phyloP scores from a whole-genome alignment of 1,139 yeast species.

The Yamadazyma siamensis region DNA sequence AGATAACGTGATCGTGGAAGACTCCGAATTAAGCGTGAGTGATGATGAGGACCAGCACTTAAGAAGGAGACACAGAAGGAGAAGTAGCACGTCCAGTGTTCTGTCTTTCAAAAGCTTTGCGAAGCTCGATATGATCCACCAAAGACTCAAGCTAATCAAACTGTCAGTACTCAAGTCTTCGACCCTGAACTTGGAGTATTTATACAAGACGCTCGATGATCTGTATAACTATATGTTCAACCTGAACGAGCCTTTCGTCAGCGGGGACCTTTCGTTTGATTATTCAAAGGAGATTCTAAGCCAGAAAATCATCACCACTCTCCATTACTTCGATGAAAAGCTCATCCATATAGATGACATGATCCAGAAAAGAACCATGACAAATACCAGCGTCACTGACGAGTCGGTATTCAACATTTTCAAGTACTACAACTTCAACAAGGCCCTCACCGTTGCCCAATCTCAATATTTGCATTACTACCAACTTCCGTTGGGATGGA shows the following conservation, averaged over 20 bases:
- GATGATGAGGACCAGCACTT: not conserved
- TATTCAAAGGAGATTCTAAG: conserved; percentile 33
- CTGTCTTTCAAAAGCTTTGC: conserved; percentile 32
- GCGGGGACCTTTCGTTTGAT: conserved; percentile 12
- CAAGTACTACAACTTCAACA: conserved; percentile 56
- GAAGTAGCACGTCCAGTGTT: conserved; percentile 25
- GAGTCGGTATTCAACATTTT: conserved; percentile 36
- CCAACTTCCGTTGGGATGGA: conserved; percentile 89
- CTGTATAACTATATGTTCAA: conserved; percentile 49
- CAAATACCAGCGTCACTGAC: conserved; percentile 26
- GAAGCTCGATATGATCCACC: conserved; percentile 39
- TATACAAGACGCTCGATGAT: conserved; percentile 52
- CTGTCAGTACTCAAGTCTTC: conserved; percentile 41
- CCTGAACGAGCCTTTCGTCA: conserved; percentile 12
- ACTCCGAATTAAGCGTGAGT: too few species aligned
- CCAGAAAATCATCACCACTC: conserved; percentile 47
- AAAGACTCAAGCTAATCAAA: conserved; percentile 40
- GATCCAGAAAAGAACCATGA: conserved; percentile 33
- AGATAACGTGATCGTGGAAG: too few species aligned
- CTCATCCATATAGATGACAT: conserved; percentile 49
- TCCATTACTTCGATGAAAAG: conserved; percentile 57
- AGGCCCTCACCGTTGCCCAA: conserved; percentile 56
- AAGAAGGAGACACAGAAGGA: conserved; percentile 14
- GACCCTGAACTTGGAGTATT: conserved; percentile 42
- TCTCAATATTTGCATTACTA: conserved; percentile 67